Base-by-base conservation (phyloP, 179 eudicot genomes). In the Spergularia azorica region DNA sequence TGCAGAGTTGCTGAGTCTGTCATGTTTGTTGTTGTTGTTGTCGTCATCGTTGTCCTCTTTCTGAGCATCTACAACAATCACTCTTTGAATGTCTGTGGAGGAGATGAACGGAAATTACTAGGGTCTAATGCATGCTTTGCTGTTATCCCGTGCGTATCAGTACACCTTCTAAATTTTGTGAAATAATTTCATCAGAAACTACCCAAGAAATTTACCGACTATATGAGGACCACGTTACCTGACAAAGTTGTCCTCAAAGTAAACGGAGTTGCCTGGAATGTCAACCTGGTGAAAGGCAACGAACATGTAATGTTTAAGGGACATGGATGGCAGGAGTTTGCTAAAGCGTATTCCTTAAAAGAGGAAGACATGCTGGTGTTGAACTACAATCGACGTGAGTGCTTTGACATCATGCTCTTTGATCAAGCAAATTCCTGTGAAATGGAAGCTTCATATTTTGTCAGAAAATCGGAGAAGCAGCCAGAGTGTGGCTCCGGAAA, bases 371-470 rank as follows among this genome's bases (percentile, higher is more conserved):
- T 83, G 11, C 73, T 88, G 63, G 18, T 83, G 17, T 88, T 81
- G 61, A 88, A 64, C 72, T 87, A 88, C 75, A 78, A 76, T 32
- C 83, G 88, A 57, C 66, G 26, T 52, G 80, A 86, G 14, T 56
- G 59, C 50, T 88, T 88, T 67, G 88, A 87, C 74, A 84, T 88
- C 51, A n/a, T 63, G 43, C 67, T 88, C 79, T 85, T 87, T 79
- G 84, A 87, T 60, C 62, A 67, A 48, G 54, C 38, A 60, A 88
- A 59, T 76, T 69, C 59, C 0, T 88, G 91, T 60, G 91, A 88
- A 84, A 87, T 79, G 81, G 91, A 81, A 71, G 67, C 80, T 32
- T 83, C 89, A 18, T 88, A 86, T 61, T 88, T 84, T 74, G 79
- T 86, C 21, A 84, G 71, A 63, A 88, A 83, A 74, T 69, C 74